Evolutionary conservation across 768 basidiomycete genomes (phyloP).

Genomic region (Hysterangium stoloniferum): DNA sequence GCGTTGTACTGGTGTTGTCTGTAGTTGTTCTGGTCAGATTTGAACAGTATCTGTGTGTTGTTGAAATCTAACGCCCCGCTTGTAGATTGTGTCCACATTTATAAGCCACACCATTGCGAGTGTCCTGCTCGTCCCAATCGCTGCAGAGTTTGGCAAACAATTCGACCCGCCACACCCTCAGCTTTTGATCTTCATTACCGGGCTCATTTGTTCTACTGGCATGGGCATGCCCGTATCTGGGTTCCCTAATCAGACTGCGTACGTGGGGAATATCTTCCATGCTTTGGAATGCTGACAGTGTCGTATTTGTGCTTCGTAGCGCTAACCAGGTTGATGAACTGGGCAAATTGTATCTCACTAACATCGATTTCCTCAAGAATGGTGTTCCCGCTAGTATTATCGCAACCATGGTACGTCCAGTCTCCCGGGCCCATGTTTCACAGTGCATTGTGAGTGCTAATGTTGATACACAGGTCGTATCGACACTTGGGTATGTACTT

Average conservation of each 20-base stretch:
- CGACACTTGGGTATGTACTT: conserved; percentile 76
- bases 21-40: conserved; percentile 57
- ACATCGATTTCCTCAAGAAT: conserved; percentile 87
- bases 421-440: not conserved
- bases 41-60: conserved; percentile 14
- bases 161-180: conserved; percentile 64
- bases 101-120: conserved; percentile 98
- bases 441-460: conserved; percentile 8
- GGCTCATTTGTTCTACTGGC: conserved; percentile 85
- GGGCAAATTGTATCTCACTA: conserved; percentile 78
- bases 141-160: conserved; percentile 78
- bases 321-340: conserved; percentile 93
- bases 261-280: conserved; percentile 25
- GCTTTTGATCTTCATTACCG: conserved; percentile 89
- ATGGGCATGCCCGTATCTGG: conserved; percentile 99
- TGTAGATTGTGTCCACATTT: conserved; percentile 82
- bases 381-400: conserved; percentile 93
- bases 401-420: conserved; percentile 61
- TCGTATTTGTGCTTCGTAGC: conserved; percentile 30
- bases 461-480: conserved; percentile 50
- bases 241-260: conserved; percentile 99
- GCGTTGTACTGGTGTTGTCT: conserved; percentile 64
- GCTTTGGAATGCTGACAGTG: conserved; percentile 10
- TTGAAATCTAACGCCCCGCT: not conserved
- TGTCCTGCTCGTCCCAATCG: conserved; percentile 94